These are phyloP conservation scores for Backusella australiensis DNA, from an alignment of 192 early-diverging fungal species.

Conservation along the genomic window DNA sequence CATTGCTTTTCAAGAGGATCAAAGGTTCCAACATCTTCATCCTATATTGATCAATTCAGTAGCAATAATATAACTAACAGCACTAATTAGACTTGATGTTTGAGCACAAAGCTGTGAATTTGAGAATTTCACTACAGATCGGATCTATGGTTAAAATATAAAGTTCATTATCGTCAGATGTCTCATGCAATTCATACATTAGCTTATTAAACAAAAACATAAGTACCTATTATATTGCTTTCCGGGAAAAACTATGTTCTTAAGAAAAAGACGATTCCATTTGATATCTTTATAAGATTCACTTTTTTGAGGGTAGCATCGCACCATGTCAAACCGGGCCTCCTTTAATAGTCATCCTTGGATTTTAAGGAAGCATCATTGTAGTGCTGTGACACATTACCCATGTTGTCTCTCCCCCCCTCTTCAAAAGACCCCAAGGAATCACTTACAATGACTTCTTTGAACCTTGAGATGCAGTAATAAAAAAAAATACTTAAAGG, in stretches of 20 bases:
- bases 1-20: not conserved
- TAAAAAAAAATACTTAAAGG: not conserved
- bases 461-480: not conserved
- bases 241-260: not conserved
- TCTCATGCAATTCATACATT: not conserved
- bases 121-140: not conserved
- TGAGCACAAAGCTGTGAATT: not conserved
- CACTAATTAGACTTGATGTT: not conserved
- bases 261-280: not conserved
- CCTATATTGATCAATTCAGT: too few relatives aligned
- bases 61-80: not conserved
- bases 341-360: not conserved
- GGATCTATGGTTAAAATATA: not conserved
- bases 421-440: not conserved
- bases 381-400: not conserved
- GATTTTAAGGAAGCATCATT: not conserved
- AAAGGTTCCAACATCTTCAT: not conserved
- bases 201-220: not conserved
- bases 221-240: not conserved
- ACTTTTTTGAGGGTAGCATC: not conserved
- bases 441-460: not conserved
- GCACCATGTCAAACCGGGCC: not conserved
- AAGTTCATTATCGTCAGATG: not conserved
- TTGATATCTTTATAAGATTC: not conserved
- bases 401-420: too few relatives aligned